Evolutionary conservation across 306 rosid genomes (phyloP).

Genomic region (Cucurbita pepo): DNA sequence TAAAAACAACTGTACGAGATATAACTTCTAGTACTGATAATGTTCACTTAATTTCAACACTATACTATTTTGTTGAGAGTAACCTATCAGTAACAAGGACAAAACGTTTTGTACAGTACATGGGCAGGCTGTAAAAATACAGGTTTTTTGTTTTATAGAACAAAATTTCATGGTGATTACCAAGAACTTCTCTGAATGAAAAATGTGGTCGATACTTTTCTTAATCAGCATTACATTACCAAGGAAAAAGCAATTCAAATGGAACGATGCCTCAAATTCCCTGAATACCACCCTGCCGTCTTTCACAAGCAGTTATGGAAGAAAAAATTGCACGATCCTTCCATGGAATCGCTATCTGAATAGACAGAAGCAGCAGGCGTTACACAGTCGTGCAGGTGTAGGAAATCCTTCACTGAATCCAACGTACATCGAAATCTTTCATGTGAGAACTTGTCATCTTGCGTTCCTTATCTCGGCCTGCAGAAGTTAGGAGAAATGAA

Average conservation of each 20-base stretch:
- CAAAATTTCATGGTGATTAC: not conserved
- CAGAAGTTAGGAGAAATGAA: not conserved
- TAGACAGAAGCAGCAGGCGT: not conserved
- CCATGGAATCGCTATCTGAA: not conserved
- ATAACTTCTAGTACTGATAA: not conserved
- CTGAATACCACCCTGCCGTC: not conserved
- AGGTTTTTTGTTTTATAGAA: not conserved
- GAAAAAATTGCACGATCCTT: not conserved
- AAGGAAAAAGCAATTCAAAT: not conserved
- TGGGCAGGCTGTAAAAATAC: not conserved
- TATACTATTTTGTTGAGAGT: not conserved
- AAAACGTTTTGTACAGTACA: not conserved
- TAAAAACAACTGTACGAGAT: not conserved
- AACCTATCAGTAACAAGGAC: not conserved
- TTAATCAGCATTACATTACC: not conserved
- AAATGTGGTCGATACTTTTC: not conserved
- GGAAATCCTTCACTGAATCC: not conserved
- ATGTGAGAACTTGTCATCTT: not conserved
- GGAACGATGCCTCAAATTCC: not conserved
- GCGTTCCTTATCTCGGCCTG: not conserved
- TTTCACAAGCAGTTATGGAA: not conserved
- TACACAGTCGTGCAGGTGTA: not conserved
- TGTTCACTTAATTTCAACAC: not conserved
- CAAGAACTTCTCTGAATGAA: not conserved
- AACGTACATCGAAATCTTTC: not conserved